These are phyloP conservation scores for Zizania palustris DNA, from an alignment of 202 grass and related monocot genomes.

Conservation along the genomic window DNA sequence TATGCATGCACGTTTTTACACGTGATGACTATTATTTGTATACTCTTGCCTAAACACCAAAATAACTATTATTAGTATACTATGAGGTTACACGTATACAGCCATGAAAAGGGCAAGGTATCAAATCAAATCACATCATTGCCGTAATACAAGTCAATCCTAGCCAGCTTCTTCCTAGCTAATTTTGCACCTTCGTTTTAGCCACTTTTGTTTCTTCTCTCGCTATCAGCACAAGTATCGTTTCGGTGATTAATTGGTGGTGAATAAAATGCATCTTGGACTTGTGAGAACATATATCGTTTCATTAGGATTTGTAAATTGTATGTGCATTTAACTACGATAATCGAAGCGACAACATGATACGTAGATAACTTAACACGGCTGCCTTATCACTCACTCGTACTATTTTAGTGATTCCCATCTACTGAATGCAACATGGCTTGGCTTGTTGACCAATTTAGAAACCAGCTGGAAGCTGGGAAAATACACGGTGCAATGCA, in stretches of 20 bases:
- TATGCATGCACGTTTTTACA: too few relatives aligned
- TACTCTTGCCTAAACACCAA: too few relatives aligned
- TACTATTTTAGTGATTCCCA: not conserved
- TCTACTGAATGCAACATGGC: not conserved
- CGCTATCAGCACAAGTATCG: not conserved
- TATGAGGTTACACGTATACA: too few relatives aligned
- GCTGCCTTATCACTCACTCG: not conserved
- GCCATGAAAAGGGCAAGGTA: too few relatives aligned
- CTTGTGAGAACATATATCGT: not conserved
- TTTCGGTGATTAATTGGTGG: not conserved
- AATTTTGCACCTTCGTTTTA: not conserved
- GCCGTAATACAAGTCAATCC: too few relatives aligned
- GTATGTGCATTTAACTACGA: not conserved
- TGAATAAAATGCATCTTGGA: constrained; percentile 4
- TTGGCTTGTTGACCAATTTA: not conserved
- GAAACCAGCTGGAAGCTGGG: not conserved
- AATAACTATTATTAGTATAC: too few relatives aligned
- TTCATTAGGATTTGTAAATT: not conserved
- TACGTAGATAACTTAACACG: not conserved
- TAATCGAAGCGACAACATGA: not conserved
- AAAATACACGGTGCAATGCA: not conserved
- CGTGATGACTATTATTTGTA: too few relatives aligned
- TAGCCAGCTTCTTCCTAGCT: constrained; percentile 2
- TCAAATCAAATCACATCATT: too few relatives aligned
- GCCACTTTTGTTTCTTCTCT: not conserved